Base-by-base conservation (phyloP, 2,329 filamentous ascomycete genomes). In the Verticillium albo-atrum region DNA sequence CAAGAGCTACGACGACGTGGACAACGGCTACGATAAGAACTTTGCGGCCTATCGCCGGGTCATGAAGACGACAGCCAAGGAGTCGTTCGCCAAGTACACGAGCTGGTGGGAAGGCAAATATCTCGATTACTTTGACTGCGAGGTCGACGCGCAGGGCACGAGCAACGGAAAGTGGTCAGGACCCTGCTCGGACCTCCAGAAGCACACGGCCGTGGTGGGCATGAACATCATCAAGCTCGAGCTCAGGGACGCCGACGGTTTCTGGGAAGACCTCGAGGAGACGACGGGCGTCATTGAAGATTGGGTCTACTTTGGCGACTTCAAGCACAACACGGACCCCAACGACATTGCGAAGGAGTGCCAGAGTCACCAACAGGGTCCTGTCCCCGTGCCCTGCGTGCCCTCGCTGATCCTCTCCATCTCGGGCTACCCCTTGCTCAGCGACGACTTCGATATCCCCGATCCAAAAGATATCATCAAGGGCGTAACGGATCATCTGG, bases 391-490 rank as follows among this genome's bases (percentile, higher is more conserved):
- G 1, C 52, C 10, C 9, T 26, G 30, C 53, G 42, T 6, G 47
- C 20, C 26, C n/a, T 32, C 14, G 30, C 7, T 3, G 7, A 32
- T n/a, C 51, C 20, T 54, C 42, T 37, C 42, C 14, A 20, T 47
- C 20, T 20, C 23, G n/a, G 55, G 27, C n/a, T 15, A 23, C 6
- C 54, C 2, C 26, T 14, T 30, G 15, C 20, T 54, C n/a, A 56
- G 54, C 42, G 20, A 37, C 42, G 30, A 34, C 10, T 54, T 60
- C 50, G 50, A 56, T 20, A 54, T 60, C 12, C 28, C 58, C 23
- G 27, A 60, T 15, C 58, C 58, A 17, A 60, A 60, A 15, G 50
- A 57, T 14, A 60, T 60, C 30, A 57, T 60, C 55, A 53, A 53
- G n/a, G 47, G 57, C 5, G 28, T 47, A 7, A n/a, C 27, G 3